Evolutionary conservation across 106 monocot species (phyloP), one percentile per base, ranked within the genome.

Genomic region (Apostasia ramifera): DNA sequence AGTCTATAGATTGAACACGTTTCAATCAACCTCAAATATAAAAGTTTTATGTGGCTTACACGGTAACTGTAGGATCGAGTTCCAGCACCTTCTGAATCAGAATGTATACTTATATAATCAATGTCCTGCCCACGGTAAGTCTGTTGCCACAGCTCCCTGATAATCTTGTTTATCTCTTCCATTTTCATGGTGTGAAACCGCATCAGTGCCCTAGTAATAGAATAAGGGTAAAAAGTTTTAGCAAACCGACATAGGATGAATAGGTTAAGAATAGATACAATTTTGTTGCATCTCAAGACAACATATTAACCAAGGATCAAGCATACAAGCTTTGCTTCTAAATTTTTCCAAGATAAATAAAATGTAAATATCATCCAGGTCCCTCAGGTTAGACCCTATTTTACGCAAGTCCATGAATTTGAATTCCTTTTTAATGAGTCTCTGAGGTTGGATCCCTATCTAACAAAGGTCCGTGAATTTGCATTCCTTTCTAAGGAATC

Each of bases 151-250:
- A 98, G 67, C 76, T 98, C 97, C 74, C 90, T 83, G 53, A 98
- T 98, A 71, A 98, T 92, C 73, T 93, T 93, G 62, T 98, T 98
- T 74, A 92, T 98, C 67, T 98, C 97, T 76, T 98, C 97, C 97
- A 98, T 98, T 68, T 98, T 98, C 97, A 98, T 98, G 10, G 82
- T 61, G 72, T 98, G 97, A 66, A 98, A 98, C 12, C 97, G 84
- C 97, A 93, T 98, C 0, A 98, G 83, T 26, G 97, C 97, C 81
- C 97, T 98, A 70, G 10, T n/a, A 8, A 71, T 47, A 73, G 50
- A 57, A 55, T 8, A 49, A 67, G 26, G 42, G 37, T 7, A n/a
- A 52, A 46, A 1, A 49, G 47, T 37, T 39, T 10, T 44, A 66
- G 26, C 50, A 50, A 47, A 37, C 37, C 47, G 44, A 63, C 45